phyloP scores from a whole-genome alignment of 169 alveolate genomes.

The Eimeria maxima region DNA sequence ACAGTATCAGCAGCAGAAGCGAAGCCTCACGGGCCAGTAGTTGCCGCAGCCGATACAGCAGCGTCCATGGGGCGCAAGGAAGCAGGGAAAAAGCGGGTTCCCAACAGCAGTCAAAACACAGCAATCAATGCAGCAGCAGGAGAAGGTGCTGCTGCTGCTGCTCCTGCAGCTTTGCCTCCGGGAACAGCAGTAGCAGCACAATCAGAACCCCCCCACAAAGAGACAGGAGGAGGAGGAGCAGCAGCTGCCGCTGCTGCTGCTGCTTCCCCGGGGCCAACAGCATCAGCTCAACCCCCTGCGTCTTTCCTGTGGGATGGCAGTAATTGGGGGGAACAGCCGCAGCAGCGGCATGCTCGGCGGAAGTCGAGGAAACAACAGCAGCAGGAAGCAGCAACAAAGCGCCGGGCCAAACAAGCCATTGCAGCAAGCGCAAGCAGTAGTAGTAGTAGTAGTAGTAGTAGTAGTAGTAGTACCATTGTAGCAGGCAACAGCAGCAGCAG shows the following conservation, averaged over 20 bases:
- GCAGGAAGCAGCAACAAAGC: conserved; percentile 60
- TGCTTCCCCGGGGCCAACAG: background rate
- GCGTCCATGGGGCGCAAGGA: conserved; percentile 29
- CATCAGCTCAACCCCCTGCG: background rate
- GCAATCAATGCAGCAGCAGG: background rate
- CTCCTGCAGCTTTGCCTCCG: background rate
- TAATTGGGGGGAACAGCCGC: background rate
- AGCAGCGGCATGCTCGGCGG: conserved; percentile 66
- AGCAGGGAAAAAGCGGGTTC: background rate
- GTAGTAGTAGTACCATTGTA: background rate
- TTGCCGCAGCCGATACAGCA: conserved; percentile 34
- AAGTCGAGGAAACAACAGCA: conserved; percentile 66
- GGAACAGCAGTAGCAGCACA: background rate
- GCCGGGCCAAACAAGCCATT: conserved; percentile 15
- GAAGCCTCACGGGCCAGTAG: no score
- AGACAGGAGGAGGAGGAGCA: background rate
- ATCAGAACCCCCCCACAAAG: background rate
- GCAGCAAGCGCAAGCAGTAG: background rate
- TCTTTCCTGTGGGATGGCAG: no score
- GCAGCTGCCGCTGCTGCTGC: background rate
- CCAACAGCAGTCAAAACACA: background rate
- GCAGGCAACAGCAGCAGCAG: background rate
- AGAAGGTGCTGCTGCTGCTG: background rate
- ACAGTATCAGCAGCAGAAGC: background rate
- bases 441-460: conserved; percentile 22